phyloP scores from a whole-genome alignment of 768 basidiomycete species.

The Termitomyces sp. region DNA sequence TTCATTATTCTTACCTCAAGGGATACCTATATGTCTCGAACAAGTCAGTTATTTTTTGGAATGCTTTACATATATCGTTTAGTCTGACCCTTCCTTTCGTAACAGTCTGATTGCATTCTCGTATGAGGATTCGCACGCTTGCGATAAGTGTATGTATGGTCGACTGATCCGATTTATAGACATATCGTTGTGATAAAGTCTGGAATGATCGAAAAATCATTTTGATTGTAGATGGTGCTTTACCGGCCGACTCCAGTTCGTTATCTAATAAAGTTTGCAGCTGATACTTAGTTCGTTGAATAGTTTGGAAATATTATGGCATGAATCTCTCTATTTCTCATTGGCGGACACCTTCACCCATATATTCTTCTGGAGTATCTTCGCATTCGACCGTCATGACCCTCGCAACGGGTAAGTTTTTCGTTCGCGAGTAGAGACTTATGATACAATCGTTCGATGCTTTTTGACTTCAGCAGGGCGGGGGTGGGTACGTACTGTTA shows the following conservation, averaged over 20 bases:
- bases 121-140: slow-evolving; percentile 1
- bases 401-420: slow-evolving; percentile 16
- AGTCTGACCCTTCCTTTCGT: background rate
- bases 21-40: slow-evolving; percentile 33
- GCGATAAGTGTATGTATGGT: background rate
- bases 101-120: slow-evolving; percentile 23
- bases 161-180: background rate
- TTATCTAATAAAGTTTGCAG: background rate
- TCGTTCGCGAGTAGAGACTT: background rate
- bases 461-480: slow-evolving; percentile 11
- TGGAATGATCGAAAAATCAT: slow-evolving; percentile 7
- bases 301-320: slow-evolving; percentile 19
- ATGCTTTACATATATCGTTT: background rate
- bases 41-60: slow-evolving; percentile 22
- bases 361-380: slow-evolving; percentile 20
- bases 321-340: background rate
- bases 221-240: slow-evolving; percentile 11
- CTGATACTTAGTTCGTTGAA: background rate
- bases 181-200: slow-evolving; percentile 9
- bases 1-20: slow-evolving; percentile 18
- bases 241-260: slow-evolving; percentile 30
- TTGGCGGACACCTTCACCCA: slow-evolving; percentile 1
- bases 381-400: slow-evolving; percentile 20
- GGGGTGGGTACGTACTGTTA: slow-evolving; percentile 12
- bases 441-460: background rate